phyloP scores from a whole-genome alignment of 257 asterid species.

The Solanum peruvianum region DNA sequence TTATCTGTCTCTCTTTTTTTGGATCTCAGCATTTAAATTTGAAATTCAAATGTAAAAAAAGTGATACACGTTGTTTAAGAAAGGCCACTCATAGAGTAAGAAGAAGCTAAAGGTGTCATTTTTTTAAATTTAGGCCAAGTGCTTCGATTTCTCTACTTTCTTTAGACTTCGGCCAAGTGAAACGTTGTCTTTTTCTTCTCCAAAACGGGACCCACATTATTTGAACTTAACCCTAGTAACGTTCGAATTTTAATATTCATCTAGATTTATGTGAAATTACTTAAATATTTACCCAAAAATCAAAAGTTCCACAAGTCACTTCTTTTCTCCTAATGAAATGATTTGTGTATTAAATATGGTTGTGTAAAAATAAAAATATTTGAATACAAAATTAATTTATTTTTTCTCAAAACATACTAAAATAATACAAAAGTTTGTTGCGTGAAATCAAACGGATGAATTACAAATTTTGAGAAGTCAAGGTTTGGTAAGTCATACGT shows the following conservation, averaged over 20 bases:
- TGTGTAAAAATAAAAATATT: no score
- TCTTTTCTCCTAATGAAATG: no score
- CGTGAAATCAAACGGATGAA: not conserved
- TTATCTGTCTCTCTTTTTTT: not conserved
- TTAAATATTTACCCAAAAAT: no score
- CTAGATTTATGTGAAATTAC: no score
- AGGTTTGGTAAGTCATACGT: not conserved
- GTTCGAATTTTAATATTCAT: not conserved
- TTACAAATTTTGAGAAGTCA: not conserved
- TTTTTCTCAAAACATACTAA: not conserved
- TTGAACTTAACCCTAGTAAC: not conserved
- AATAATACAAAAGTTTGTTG: not conserved
- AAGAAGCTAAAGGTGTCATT: not conserved
- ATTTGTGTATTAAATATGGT: no score
- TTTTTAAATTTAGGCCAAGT: not conserved
- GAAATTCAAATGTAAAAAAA: conserved; percentile 64
- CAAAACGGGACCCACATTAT: not conserved
- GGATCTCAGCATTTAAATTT: conserved; percentile 19
- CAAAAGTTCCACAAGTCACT: not conserved
- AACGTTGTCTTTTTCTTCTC: conserved; percentile 3
- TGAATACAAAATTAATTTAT: not conserved
- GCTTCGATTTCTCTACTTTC: not conserved
- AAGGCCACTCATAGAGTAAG: conserved; percentile 1
- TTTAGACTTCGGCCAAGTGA: not conserved
- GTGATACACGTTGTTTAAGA: conserved; percentile 26